Base-by-base conservation (phyloP, 192 early-diverging fungal genomes). In the Backusella liffmaniae region DNA sequence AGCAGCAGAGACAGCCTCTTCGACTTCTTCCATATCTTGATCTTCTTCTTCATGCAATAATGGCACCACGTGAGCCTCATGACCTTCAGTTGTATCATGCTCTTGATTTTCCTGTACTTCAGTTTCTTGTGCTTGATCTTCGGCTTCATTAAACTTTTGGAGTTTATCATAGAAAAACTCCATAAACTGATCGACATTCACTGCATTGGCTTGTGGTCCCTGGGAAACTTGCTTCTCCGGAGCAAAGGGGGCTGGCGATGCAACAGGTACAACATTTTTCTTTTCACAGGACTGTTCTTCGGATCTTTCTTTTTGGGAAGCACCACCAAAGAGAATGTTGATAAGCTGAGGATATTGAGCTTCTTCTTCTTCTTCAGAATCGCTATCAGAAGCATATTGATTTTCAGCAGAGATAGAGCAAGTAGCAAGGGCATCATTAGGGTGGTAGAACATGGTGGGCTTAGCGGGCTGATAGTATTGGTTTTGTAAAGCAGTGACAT, bases 101-200 rank as follows among this genome's bases (percentile, higher is more conserved):
- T 62, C 56, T 29, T 62, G 56, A 23, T 62, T 62, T 62, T 62
- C 3, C 21, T 29, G 21, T 12, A 4, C 56, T 29, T 62, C 23
- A 8, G 5, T 36, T 21, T 18, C 36, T 2, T 36, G 34, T 67
- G 15, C 32, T 67, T 67, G 16, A 21, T 69, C 36, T 13, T 30
- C 29, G 1, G 10, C 37, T 39, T 69, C 67, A 37, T 69, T 23
- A 3, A 69, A 41, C 1, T 21, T 41, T 21, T 69, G 34, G n/a
- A 37, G 35, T 23, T 26, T 69, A 37, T 69, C 21, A 29, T n/a
- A 37, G 18, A 69, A 39, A 29, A 39, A 39, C 10, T 41, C 67
- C 4, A 69, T 37, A 69, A 69, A 69, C 18, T 69, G 35, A 69
- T 69, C 67, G 10, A 69, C 18, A 37, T 35, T 21, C 67, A 69